Evolutionary conservation across 306 rosid species (phyloP).

Genomic region (Quercus alba): DNA sequence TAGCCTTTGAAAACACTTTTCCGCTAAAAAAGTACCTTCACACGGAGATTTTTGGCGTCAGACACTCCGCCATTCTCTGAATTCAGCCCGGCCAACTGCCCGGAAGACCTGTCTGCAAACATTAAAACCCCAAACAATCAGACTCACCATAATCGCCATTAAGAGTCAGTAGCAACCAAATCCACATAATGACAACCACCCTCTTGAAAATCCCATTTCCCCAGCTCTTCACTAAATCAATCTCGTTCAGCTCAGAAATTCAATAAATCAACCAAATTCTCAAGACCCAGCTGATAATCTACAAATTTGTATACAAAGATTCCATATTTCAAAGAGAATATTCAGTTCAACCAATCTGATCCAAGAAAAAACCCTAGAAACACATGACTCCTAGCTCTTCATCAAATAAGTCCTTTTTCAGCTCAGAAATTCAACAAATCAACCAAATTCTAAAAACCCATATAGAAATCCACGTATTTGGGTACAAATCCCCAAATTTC

Average conservation of each 20-base stretch:
- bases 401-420: not conserved
- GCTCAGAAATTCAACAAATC: constrained; percentile 20
- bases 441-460: not conserved
- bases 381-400: not conserved
- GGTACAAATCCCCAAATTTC: not conserved
- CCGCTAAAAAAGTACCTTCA: constrained; percentile 55
- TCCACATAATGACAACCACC: not conserved
- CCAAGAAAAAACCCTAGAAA: not conserved
- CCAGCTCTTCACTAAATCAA: not conserved
- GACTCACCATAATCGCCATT: constrained; percentile 30
- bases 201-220: not conserved
- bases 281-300: not conserved
- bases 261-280: not conserved
- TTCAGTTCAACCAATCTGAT: not conserved
- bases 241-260: constrained; percentile 21
- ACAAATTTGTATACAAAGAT: not conserved
- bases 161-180: not conserved
- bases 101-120: constrained; percentile 66
- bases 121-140: constrained; percentile 15
- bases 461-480: not conserved
- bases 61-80: constrained; percentile 58
- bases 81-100: constrained; percentile 56
- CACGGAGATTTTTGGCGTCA: constrained; percentile 86
- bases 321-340: not conserved
- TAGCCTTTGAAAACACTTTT: not conserved